Evolutionary conservation across 2,329 filamentous ascomycete species (phyloP), one percentile per base, ranked within the genome.

Genomic region (Coleophoma crateriformis): DNA sequence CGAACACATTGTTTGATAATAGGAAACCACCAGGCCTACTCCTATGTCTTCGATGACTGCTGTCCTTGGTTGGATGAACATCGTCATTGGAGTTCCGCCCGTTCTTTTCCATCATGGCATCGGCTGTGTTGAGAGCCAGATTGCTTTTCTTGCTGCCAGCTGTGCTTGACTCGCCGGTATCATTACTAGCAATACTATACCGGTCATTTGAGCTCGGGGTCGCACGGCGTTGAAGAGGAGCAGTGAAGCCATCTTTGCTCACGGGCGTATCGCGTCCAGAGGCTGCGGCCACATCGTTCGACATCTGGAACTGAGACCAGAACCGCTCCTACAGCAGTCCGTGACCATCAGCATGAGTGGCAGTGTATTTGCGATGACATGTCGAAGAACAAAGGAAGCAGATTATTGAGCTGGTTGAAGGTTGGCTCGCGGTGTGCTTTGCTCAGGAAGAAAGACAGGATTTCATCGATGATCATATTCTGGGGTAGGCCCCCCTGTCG

Each of bases 161-260:
- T 13, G 60, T 61, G 53, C 71, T 77, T 48, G 74, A 70, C 57
- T 74, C 73, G 53, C 70, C 72, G 8, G 67, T 68, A 41, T 75
- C 73, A 57, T 71, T 67, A 58, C 69, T 71, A 12, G 58, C 62
- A 52, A 62, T 57, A 54, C 68, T 69, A 45, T 44, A 65, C 61
- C 54, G 63, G 60, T 53, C 50, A 6, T 44, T 53, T 1, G 53
- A 52, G 33, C 53, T 58, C 8, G 56, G 55, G 14, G 54, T 59
- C 15, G 54, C 55, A 43, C 52, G 53, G 41, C 51, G 57, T 33
- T 59, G 50, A 42, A 55, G 45, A 37, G 53, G 54, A 12, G 20
- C 12, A 10, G 41, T 27, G 7, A 27, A 10, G 27, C 27, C 27
- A 27, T 27, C 27, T 27, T 27, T 27, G 27, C 27, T 10, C 8